Evolutionary conservation across 345 rosid genomes (phyloP).

Genomic region (Euphorbia peplus): DNA sequence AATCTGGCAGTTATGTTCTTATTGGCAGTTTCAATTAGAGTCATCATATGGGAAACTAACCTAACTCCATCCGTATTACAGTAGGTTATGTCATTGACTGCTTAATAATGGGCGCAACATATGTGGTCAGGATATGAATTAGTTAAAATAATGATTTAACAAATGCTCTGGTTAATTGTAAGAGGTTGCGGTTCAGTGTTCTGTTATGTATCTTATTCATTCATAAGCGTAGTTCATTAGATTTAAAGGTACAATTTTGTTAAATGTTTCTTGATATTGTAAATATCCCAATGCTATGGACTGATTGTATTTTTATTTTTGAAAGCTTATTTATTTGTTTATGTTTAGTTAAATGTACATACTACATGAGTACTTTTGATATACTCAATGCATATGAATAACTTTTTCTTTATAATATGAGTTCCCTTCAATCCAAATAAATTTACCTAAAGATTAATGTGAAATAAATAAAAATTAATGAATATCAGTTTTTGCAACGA

Average conservation of each 20-base stretch:
- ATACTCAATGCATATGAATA: too few species aligned
- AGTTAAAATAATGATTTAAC: background rate
- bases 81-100: background rate
- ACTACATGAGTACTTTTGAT: too few species aligned
- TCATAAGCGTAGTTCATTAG: background rate
- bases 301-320: too few species aligned
- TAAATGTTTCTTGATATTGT: background rate
- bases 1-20: background rate
- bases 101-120: background rate
- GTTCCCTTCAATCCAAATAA: too few species aligned
- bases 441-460: too few species aligned
- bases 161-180: background rate
- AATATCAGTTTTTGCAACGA: too few species aligned
- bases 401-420: too few species aligned
- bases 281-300: too few species aligned
- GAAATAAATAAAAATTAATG: too few species aligned
- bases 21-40: background rate
- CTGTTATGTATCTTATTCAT: background rate
- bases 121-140: background rate
- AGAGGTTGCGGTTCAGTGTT: background rate
- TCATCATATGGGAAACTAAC: background rate
- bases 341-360: too few species aligned
- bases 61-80: too few species aligned
- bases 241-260: background rate
- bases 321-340: too few species aligned